Evolutionary conservation across 805 yeast genomes (phyloP), one percentile per base, ranked within the genome.

Genomic region (Naumovozyma castellii): DNA sequence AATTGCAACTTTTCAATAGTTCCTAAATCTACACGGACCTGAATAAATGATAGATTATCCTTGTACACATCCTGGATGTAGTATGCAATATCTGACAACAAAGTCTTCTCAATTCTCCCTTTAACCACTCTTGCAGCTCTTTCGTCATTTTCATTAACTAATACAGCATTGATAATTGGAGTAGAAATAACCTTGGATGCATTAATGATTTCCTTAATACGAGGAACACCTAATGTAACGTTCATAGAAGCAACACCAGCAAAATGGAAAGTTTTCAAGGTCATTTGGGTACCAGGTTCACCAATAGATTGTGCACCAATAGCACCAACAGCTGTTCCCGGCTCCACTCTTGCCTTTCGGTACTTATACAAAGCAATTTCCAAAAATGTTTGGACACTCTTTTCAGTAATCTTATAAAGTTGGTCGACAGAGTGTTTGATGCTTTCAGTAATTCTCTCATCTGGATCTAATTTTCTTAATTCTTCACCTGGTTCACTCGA

Each of bases 181-280:
- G 98, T 92, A 5, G 95, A 85, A 52, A 92, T 92, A 15, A 78
- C 76, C 61, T 92, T 92, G 15, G 97, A 84, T 2, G 98, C 98
- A 61, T 92, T 92, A 61, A 92, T 92, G 61, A 92, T 92, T 70
- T 92, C 98, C 66, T 92, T 92, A 61, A 92, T 90, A 75, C 98
- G 96, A 37, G 98, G 98, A 39, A 92, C 98, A 76, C 98, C 98
- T 51, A 92, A 75, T 0, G 98, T 92, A 49, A 90, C 95, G 69
- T 92, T 92, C 97, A 90, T 92, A 35, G 95, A 84, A 28, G 98
- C 97, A 42, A 92, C 98, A 73, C 98, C 98, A 55, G 98, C 98
- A 73, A 92, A 92, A 72, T 92, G 98, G 85, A 90, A 90, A 43
- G 94, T 83, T 60, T 83, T 83, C 57, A 83, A 73, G 3, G 98